Conservation (phyloP, 2,329 filamentous ascomycete genomes). For the Fonsecaea multimorphosa region DNA sequence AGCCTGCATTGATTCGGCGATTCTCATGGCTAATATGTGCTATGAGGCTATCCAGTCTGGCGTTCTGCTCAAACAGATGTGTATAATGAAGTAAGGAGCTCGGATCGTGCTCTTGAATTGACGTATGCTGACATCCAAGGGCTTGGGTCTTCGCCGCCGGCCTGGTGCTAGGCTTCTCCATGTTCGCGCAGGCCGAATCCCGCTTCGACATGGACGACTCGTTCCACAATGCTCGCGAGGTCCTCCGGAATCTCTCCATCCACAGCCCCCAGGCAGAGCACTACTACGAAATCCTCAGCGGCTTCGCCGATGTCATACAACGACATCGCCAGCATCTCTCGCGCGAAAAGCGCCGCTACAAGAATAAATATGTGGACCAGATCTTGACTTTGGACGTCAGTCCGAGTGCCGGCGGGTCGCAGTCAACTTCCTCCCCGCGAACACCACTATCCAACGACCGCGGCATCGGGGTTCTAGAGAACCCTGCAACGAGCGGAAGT, state of each 20-base stretch:
- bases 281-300: constrained; percentile 62
- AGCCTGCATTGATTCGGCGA: constrained; percentile 62
- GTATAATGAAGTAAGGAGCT: constrained; percentile 61
- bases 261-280: constrained; percentile 64
- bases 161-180: constrained; percentile 62
- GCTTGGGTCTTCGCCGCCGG: constrained; percentile 64
- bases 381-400: constrained; percentile 44
- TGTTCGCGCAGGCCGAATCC: constrained; percentile 58
- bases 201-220: constrained; percentile 56
- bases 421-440: constrained; percentile 15
- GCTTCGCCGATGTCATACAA: constrained; percentile 54
- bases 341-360: constrained; percentile 41
- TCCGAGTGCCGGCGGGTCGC: constrained; percentile 13
- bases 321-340: constrained; percentile 49
- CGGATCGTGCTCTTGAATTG: not conserved
- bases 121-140: constrained; percentile 41
- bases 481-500: not conserved
- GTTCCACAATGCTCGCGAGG: constrained; percentile 58
- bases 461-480: not conserved
- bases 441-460: constrained; percentile 6
- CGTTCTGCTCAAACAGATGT: constrained; percentile 62
- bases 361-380: constrained; percentile 45
- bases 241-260: constrained; percentile 56
- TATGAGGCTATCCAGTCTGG: constrained; percentile 54
- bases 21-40: constrained; percentile 63